Conservation (phyloP, 257 asterid genomes). For the Solanum tacnaense region DNA sequence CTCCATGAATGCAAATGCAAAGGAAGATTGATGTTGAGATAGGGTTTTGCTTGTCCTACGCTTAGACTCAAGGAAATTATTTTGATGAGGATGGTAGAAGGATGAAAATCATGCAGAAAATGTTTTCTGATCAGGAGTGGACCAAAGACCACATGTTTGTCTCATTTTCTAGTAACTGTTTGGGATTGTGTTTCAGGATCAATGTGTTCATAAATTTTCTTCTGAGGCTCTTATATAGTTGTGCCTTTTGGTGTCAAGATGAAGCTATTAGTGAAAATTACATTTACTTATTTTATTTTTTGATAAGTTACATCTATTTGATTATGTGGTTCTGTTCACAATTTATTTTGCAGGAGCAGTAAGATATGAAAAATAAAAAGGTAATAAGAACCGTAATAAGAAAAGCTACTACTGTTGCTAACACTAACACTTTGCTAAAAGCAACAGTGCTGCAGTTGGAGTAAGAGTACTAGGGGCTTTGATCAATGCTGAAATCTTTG, state of each 20-base stretch:
- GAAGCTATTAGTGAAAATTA: neutral
- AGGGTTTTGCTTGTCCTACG: neutral
- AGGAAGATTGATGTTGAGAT: neutral
- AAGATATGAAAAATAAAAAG: neutral
- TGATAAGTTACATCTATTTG: neutral
- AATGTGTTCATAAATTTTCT: neutral
- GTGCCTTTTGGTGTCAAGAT: neutral
- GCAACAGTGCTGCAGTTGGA: neutral
- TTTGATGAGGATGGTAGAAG: neutral
- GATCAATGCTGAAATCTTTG: constrained; percentile 23
- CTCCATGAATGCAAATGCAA: neutral
- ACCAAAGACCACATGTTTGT: neutral
- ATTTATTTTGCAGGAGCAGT: neutral
- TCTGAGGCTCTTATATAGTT: neutral
- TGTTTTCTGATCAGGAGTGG: neutral
- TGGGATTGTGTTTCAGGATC: neutral
- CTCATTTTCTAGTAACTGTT: neutral
- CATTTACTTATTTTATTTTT: neutral
- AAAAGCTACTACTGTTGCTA: neutral
- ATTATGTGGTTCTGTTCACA: neutral
- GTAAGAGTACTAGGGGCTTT: neutral
- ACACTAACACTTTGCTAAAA: neutral
- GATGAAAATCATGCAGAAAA: neutral
- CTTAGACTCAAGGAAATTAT: neutral
- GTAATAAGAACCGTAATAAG: neutral